Evolutionary conservation across 1,284 basidiomycete species (phyloP).

Genomic region (Malassezia caprae): DNA sequence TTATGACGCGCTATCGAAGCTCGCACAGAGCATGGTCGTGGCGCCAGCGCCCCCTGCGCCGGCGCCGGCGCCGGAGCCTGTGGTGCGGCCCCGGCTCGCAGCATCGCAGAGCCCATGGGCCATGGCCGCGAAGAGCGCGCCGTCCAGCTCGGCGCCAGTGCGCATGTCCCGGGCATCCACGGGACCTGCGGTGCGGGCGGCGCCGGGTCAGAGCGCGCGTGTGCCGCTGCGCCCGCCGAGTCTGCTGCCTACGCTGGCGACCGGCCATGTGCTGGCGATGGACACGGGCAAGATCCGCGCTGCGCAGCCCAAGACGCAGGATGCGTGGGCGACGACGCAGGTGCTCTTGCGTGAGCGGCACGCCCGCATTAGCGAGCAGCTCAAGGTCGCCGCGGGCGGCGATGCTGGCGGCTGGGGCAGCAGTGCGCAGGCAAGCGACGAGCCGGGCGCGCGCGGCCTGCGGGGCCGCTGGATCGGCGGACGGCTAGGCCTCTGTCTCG

Average conservation of each 20-base stretch:
- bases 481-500: constrained; percentile 53
- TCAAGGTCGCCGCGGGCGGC: constrained; percentile 44
- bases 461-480: constrained; percentile 70
- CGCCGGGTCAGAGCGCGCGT: constrained; percentile 11
- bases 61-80: constrained; percentile 1
- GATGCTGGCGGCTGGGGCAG: constrained; percentile 18
- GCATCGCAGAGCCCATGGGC: constrained; percentile 34
- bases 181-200: not conserved
- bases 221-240: constrained; percentile 68
- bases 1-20: constrained; percentile 59
- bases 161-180: not conserved
- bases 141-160: not conserved
- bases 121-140: constrained; percentile 18
- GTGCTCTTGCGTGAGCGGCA: constrained; percentile 58
- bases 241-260: constrained; percentile 71
- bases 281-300: constrained; percentile 14
- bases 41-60: constrained; percentile 52
- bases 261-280: constrained; percentile 20
- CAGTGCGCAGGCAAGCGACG: constrained; percentile 56
- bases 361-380: constrained; percentile 62
- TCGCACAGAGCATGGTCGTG: constrained; percentile 42
- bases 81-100: constrained; percentile 17
- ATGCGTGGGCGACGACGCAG: constrained; percentile 57
- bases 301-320: not conserved
- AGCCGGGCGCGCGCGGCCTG: constrained; percentile 64